A percentile compares a stretch with the other conserved stretches of the same genome.
Conservation (phyloP, 768 basidiomycete genomes). For the Trametes cinnabarina region DNA sequence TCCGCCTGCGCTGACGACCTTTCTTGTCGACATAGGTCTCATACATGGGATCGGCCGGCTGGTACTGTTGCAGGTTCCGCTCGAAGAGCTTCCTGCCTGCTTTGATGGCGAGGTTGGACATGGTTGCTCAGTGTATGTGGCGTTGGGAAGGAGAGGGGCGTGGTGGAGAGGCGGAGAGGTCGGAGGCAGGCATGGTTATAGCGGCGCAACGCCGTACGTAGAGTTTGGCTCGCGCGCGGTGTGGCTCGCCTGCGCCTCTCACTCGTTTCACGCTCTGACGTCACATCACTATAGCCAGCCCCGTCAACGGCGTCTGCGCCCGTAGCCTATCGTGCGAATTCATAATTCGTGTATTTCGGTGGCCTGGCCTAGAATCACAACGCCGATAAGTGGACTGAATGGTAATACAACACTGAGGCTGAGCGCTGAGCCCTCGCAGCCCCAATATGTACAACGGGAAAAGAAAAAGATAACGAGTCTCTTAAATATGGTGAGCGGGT, state of each 20-base stretch:
- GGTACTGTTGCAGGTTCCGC: slow-evolving; percentile 62
- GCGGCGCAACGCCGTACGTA: neutral
- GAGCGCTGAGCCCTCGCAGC: no score
- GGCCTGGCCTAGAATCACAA: neutral
- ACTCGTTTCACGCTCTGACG: slow-evolving; percentile 6
- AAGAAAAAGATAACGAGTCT: neutral
- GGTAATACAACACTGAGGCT: slow-evolving; percentile 5
- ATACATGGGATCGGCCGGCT: slow-evolving; percentile 74
- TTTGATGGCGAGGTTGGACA: slow-evolving; percentile 32
- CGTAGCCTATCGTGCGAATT: neutral
- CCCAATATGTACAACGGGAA: neutral
- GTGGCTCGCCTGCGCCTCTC: slow-evolving; percentile 1
- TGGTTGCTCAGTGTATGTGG: neutral
- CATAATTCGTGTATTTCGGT: slow-evolving; percentile 6
- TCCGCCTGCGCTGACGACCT: slow-evolving; percentile 55
- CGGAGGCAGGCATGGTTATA: neutral
- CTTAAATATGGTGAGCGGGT: no score
- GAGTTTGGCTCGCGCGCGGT: neutral
- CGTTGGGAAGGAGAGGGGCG: neutral
- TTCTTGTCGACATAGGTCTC: slow-evolving; percentile 55
- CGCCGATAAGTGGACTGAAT: neutral
- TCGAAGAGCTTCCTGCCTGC: slow-evolving; percentile 61
- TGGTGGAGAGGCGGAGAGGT: neutral
- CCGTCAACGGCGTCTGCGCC: neutral
- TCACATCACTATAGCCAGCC: neutral